These are phyloP conservation scores for Uronychia binucleata DNA, from an alignment of 73 alveolate genomes.

Conservation along the genomic window DNA sequence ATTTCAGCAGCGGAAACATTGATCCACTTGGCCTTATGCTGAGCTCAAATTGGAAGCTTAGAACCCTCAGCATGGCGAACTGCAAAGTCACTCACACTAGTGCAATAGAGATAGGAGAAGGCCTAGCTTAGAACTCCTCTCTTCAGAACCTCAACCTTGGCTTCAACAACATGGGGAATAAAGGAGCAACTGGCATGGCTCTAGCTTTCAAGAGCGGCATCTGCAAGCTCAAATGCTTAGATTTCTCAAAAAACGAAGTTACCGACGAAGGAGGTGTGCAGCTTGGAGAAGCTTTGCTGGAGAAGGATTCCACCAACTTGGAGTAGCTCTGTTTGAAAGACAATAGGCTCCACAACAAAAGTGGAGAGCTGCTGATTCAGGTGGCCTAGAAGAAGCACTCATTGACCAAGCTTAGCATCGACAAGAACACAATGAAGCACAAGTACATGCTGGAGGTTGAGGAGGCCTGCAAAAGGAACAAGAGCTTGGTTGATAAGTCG, in stretches of 20 bases:
- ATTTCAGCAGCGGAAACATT: neutral
- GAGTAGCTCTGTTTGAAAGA: neutral
- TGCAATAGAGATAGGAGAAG: constrained; percentile 7
- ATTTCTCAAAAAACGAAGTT: neutral
- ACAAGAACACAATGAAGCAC: neutral
- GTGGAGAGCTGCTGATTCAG: neutral
- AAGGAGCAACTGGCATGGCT: neutral
- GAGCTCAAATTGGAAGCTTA: constrained; percentile 21
- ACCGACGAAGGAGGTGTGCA: neutral
- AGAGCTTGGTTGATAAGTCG: neutral
- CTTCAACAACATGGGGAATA: neutral
- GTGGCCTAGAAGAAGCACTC: neutral
- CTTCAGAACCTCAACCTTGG: constrained; percentile 1
- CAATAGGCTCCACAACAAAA: neutral
- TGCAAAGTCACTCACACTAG: constrained; percentile 1
- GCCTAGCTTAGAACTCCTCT: neutral
- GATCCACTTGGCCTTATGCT: neutral
- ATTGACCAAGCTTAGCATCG: neutral
- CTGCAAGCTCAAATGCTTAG: neutral
- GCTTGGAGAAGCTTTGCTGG: neutral
- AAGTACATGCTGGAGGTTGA: neutral
- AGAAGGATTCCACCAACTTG: neutral
- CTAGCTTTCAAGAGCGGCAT: neutral
- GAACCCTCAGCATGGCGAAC: constrained; percentile 1
- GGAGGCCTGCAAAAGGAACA: neutral